phyloP scores from a whole-genome alignment of 2,329 filamentous ascomycete genomes.

The Pseudogymnoascus sp. region DNA sequence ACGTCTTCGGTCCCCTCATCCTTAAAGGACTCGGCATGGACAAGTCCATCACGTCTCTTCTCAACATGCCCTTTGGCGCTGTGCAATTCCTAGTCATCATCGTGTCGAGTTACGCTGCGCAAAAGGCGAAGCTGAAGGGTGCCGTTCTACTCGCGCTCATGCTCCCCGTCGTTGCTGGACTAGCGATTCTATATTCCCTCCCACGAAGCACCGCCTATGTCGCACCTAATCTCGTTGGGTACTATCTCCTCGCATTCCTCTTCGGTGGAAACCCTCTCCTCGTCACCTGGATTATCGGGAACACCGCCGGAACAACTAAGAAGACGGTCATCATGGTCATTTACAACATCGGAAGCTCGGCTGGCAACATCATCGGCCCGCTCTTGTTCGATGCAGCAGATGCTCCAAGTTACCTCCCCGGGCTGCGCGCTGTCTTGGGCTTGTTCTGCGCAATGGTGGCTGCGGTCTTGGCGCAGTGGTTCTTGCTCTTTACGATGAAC shows the following conservation, averaged over 20 bases:
- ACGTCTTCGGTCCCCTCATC: constrained; percentile 59
- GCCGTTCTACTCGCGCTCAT: constrained; percentile 46
- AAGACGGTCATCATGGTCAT: constrained; percentile 57
- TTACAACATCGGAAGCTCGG: constrained; percentile 54
- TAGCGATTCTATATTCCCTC: constrained; percentile 50
- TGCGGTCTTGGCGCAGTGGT: constrained; percentile 46
- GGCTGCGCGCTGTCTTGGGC: constrained; percentile 47
- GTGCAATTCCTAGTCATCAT: constrained; percentile 55
- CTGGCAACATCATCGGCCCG: constrained; percentile 62
- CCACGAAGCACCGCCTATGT: constrained; percentile 38
- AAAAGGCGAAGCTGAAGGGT: constrained; percentile 50
- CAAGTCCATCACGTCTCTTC: constrained; percentile 48
- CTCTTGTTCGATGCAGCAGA: constrained; percentile 53
- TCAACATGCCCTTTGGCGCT: constrained; percentile 62
- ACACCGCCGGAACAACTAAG: constrained; percentile 62
- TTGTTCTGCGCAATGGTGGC: constrained; percentile 48
- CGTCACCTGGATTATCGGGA: constrained; percentile 62
- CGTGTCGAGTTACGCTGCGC: constrained; percentile 49
- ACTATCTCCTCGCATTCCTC: constrained; percentile 60
- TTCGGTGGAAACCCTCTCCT: constrained; percentile 60
- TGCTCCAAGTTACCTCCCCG: constrained; percentile 51
- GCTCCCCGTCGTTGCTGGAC: constrained; percentile 53
- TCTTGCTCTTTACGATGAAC: constrained; percentile 50
- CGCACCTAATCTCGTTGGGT: constrained; percentile 48
- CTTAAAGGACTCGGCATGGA: constrained; percentile 53